phyloP scores from a whole-genome alignment of 2,329 filamentous ascomycete species.

The Cytospora mali region DNA sequence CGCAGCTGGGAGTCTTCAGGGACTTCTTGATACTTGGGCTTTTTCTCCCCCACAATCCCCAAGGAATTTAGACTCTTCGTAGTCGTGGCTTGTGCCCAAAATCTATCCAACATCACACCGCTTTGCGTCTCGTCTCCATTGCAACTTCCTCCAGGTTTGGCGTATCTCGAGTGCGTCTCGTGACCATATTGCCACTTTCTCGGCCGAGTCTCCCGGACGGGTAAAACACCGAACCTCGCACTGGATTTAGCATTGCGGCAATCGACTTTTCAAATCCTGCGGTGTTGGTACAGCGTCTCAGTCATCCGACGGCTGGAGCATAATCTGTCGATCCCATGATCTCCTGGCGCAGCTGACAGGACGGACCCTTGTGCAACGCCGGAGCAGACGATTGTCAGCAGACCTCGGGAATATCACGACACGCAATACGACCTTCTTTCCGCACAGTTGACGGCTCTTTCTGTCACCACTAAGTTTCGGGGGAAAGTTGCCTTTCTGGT shows the following conservation, averaged over 20 bases:
- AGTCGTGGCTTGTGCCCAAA: not conserved
- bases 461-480: not conserved
- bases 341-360: constrained; percentile 21
- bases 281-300: constrained; percentile 5
- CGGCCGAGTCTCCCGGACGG: constrained; percentile 16
- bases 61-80: constrained; percentile 2
- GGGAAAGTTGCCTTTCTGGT: not conserved
- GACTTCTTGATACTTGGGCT: not conserved
- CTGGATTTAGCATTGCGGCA: not conserved
- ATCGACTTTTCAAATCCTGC: not conserved
- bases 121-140: constrained; percentile 6
- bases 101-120: constrained; percentile 7
- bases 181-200: constrained; percentile 22
- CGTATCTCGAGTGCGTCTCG: constrained; percentile 18
- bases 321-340: constrained; percentile 19
- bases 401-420: constrained; percentile 14
- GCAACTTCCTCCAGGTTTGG: not conserved
- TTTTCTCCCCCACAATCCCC: not conserved
- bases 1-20: constrained; percentile 1
- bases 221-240: constrained; percentile 2
- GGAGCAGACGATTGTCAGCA: constrained; percentile 24
- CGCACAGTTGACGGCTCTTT: constrained; percentile 23
- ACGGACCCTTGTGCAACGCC: constrained; percentile 23
- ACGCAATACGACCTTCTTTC: constrained; percentile 7
- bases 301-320: not conserved